These are phyloP conservation scores for Raffaelea albimanens DNA, from an alignment of 2,329 filamentous ascomycete genomes.

Conservation along the genomic window DNA sequence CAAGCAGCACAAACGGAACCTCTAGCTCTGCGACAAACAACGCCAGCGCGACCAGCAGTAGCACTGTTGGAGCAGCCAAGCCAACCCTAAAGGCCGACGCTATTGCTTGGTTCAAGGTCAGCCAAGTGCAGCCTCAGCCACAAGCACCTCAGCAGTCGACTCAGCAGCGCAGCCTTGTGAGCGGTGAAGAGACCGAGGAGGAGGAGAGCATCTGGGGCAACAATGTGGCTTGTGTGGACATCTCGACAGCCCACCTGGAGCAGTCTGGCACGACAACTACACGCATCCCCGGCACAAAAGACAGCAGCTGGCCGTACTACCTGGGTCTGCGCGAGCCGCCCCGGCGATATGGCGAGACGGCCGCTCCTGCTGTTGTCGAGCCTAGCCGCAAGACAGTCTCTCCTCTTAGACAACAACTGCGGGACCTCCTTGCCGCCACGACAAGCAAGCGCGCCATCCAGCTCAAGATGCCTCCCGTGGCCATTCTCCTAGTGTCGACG, in stretches of 20 bases:
- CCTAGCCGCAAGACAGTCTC: slow-evolving; percentile 40
- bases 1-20: slow-evolving; percentile 2
- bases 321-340: slow-evolving; percentile 65
- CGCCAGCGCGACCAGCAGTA: slow-evolving; percentile 9
- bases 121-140: slow-evolving; percentile 55
- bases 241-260: slow-evolving; percentile 77
- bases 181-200: slow-evolving; percentile 44
- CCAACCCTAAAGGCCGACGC: slow-evolving; percentile 34
- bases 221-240: slow-evolving; percentile 76
- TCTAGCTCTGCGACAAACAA: slow-evolving; percentile 19
- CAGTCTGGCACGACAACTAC: slow-evolving; percentile 83
- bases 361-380: slow-evolving; percentile 32
- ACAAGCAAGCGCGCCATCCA: slow-evolving; percentile 82
- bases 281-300: slow-evolving; percentile 65
- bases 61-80: neutral
- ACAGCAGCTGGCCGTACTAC: slow-evolving; percentile 84
- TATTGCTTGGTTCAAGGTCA: slow-evolving; percentile 90
- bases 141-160: slow-evolving; percentile 22
- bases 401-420: slow-evolving; percentile 55
- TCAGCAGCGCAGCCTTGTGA: slow-evolving; percentile 25
- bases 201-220: slow-evolving; percentile 66
- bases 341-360: slow-evolving; percentile 29
- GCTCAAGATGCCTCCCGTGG: slow-evolving; percentile 77
- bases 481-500: slow-evolving; percentile 80
- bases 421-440: slow-evolving; percentile 78